These are phyloP conservation scores for Scalesia atractyloides DNA, from an alignment of 129 eudicot genomes.

Conservation along the genomic window DNA sequence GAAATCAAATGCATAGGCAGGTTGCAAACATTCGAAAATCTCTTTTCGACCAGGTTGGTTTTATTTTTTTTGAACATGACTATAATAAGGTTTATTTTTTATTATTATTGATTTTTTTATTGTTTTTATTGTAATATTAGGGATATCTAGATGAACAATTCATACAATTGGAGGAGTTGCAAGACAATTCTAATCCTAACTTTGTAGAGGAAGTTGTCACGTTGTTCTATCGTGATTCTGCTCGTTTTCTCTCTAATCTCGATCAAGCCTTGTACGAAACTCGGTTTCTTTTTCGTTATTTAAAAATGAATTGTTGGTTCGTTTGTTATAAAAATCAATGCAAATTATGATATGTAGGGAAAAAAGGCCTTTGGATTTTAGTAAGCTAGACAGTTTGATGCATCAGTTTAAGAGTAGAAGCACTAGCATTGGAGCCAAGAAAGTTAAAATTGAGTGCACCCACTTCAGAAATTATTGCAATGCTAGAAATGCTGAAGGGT, in stretches of 20 bases:
- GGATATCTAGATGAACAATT: conserved; percentile 86
- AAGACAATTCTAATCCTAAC: conserved; percentile 78
- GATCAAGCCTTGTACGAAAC: conserved; percentile 77
- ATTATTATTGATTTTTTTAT: no score
- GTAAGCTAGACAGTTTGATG: conserved; percentile 65
- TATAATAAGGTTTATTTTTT: background rate
- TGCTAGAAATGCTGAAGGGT: conserved; percentile 76
- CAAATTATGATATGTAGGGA: conserved; percentile 39
- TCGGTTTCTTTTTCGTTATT: background rate
- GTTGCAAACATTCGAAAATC: conserved; percentile 62
- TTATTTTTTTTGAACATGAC: background rate
- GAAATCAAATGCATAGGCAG: conserved; percentile 61
- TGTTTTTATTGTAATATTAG: no score
- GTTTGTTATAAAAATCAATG: background rate
- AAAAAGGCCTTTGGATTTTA: conserved; percentile 65
- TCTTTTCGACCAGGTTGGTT: conserved; percentile 75
- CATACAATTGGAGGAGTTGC: conserved; percentile 78
- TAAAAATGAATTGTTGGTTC: background rate
- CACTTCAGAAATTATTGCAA: conserved; percentile 71
- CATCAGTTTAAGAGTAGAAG: conserved; percentile 90
- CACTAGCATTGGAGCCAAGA: conserved; percentile 88
- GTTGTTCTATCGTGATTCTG: conserved; percentile 74
- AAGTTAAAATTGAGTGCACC: conserved; percentile 74
- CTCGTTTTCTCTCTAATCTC: conserved; percentile 60
- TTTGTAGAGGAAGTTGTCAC: conserved; percentile 94